phyloP scores from a whole-genome alignment of 1,284 basidiomycete species.

The Vanrija pseudolonga region DNA sequence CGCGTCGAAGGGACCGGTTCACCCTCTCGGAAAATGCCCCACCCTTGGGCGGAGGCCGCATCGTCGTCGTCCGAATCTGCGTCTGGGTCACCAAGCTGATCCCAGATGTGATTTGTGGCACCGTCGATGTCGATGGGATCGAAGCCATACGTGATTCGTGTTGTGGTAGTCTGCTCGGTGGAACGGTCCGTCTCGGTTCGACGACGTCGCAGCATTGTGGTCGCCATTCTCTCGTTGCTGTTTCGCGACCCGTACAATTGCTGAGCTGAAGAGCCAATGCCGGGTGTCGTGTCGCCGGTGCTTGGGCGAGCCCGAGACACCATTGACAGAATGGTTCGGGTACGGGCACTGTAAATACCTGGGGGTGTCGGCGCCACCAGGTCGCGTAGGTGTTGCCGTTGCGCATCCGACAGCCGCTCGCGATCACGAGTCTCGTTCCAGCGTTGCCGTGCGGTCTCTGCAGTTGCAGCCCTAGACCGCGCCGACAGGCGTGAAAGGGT shows the following conservation, averaged over 20 bases:
- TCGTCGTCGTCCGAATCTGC: conserved; percentile 51
- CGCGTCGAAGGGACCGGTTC: neutral
- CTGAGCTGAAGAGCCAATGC: too few relatives aligned
- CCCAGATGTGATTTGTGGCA: conserved; percentile 38
- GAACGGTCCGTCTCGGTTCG: neutral
- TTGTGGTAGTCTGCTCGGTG: neutral
- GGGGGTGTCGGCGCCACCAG: too few relatives aligned
- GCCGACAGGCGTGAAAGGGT: too few relatives aligned
- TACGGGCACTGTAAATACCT: neutral
- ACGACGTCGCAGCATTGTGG: conserved; percentile 8
- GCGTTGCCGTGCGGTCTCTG: too few relatives aligned
- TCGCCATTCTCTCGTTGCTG: conserved; percentile 14
- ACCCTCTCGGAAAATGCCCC: conserved; percentile 7
- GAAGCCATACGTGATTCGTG: conserved; percentile 5
- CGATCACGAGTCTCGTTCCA: too few relatives aligned
- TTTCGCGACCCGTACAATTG: too few relatives aligned
- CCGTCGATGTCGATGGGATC: conserved; percentile 14
- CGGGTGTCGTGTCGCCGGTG: too few relatives aligned
- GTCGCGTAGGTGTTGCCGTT: too few relatives aligned
- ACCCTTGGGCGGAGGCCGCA: neutral
- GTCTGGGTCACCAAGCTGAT: conserved; percentile 78
- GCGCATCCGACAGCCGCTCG: too few relatives aligned
- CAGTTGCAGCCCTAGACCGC: too few relatives aligned
- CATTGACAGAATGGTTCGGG: neutral
- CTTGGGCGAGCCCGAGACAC: too few relatives aligned